phyloP scores from a whole-genome alignment of 306 rosid species.

The Betula pendula region DNA sequence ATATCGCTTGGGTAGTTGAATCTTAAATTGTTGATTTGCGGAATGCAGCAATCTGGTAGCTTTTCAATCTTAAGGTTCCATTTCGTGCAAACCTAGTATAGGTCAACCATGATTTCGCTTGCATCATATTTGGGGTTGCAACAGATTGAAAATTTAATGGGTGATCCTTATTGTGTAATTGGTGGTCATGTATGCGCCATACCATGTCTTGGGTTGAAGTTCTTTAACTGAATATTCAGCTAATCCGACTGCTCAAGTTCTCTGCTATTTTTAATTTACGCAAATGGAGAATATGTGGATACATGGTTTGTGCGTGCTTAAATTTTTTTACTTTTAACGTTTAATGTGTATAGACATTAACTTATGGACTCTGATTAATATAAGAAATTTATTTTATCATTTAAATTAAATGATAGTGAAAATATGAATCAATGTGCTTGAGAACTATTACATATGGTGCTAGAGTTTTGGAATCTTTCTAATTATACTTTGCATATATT shows the following conservation, averaged over 20 bases:
- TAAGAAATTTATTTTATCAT: not conserved
- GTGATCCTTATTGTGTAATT: not conserved
- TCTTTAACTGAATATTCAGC: not conserved
- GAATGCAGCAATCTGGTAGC: not conserved
- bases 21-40: conserved; percentile 2
- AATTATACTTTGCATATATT: not conserved
- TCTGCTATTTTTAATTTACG: not conserved
- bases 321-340: not conserved
- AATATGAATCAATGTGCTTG: not conserved
- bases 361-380: not conserved
- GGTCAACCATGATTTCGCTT: not conserved
- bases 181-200: not conserved
- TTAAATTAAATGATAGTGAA: not conserved
- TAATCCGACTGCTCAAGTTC: not conserved
- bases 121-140: not conserved
- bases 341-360: not conserved
- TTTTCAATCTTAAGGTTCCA: not conserved
- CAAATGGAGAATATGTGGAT: not conserved
- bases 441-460: not conserved
- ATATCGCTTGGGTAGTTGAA: not conserved
- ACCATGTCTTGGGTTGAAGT: not conserved
- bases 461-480: not conserved
- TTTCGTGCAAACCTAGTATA: not conserved
- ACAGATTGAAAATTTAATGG: not conserved
- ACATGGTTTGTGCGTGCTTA: not conserved